Evolutionary conservation across 2,329 filamentous ascomycete species (phyloP).

Genomic region (Leptographium lundbergii): DNA sequence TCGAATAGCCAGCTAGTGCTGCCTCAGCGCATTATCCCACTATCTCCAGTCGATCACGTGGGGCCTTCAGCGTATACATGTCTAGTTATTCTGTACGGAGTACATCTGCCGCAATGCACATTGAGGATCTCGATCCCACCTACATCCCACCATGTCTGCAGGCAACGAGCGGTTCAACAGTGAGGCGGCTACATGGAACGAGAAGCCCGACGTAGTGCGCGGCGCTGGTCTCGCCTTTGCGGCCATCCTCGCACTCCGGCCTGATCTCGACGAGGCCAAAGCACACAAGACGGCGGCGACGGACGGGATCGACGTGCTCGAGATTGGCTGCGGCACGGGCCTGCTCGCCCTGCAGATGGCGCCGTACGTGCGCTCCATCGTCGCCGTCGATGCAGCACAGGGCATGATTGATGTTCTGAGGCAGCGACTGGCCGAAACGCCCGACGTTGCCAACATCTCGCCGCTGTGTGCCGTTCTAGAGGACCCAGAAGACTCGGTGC

Average conservation of each 20-base stretch:
- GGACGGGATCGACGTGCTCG: constrained; percentile 31
- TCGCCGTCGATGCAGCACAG: constrained; percentile 39
- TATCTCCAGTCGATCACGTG: neutral
- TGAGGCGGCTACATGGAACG: constrained; percentile 41
- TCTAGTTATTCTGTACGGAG: too few relatives aligned
- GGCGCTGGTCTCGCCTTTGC: constrained; percentile 29
- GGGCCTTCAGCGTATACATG: neutral
- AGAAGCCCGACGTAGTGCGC: constrained; percentile 34
- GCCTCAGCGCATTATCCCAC: neutral
- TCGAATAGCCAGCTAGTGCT: neutral
- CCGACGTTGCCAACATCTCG: constrained; percentile 17
- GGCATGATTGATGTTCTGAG: constrained; percentile 42
- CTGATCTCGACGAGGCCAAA: constrained; percentile 15
- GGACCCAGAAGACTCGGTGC: constrained; percentile 31
- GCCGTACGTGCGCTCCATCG: constrained; percentile 31
- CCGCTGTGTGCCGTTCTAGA: constrained; percentile 33
- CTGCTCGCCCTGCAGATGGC: constrained; percentile 37
- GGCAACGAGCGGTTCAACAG: constrained; percentile 37
- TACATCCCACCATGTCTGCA: constrained; percentile 5
- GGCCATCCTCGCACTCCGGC: constrained; percentile 28
- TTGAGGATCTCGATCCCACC: too few relatives aligned
- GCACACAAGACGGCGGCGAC: neutral
- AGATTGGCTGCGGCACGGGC: constrained; percentile 45
- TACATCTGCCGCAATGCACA: too few relatives aligned
- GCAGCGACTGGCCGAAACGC: constrained; percentile 32